Percentiles rank a stretch among this genome's conserved stretches.
Conservation (phyloP, 495 filamentous ascomycete genomes). For the Xylaria nigripes region DNA sequence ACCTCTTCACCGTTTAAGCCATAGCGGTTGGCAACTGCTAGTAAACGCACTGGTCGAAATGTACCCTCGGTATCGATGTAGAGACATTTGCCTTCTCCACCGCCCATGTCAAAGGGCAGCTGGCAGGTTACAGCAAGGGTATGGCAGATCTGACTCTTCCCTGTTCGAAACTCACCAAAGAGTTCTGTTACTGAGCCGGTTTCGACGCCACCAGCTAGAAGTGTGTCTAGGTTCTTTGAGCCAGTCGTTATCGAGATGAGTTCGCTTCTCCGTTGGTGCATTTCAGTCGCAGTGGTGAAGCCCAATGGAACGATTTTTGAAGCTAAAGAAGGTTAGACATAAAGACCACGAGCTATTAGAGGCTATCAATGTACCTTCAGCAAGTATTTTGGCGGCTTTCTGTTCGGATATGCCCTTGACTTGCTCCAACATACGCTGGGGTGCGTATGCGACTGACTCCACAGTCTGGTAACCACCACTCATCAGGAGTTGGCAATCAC, state of each 20-base stretch:
- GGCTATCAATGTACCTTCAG: constrained; percentile 55
- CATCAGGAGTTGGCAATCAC: constrained; percentile 86
- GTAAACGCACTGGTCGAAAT: constrained; percentile 82
- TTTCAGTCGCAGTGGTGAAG: constrained; percentile 98
- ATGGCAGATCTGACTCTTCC: constrained; percentile 97
- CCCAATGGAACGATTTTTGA: constrained; percentile 97
- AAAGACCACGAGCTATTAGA: neutral
- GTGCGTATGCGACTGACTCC: constrained; percentile 92
- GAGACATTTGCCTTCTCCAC: constrained; percentile 96
- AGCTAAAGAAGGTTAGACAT: constrained; percentile 44
- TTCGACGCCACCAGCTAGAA: constrained; percentile 90
- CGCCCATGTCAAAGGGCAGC: constrained; percentile 96
- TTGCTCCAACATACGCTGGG: constrained; percentile 74
- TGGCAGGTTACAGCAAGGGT: constrained; percentile 98
- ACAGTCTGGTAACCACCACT: constrained; percentile 94
- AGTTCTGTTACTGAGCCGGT: constrained; percentile 98
- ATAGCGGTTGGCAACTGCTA: constrained; percentile 87
- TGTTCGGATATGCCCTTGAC: constrained; percentile 97
- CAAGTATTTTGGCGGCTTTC: constrained; percentile 88
- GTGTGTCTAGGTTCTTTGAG: constrained; percentile 91
- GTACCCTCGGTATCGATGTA: constrained; percentile 99
- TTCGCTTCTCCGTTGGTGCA: constrained; percentile 93
- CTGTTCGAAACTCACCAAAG: constrained; percentile 95
- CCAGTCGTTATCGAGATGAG: constrained; percentile 96
- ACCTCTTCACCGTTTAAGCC: constrained; percentile 95